A percentile compares a stretch with the other conserved stretches of the same genome.
phyloP scores from a whole-genome alignment of 2,329 filamentous ascomycete genomes.

The Neurospora sp. region DNA sequence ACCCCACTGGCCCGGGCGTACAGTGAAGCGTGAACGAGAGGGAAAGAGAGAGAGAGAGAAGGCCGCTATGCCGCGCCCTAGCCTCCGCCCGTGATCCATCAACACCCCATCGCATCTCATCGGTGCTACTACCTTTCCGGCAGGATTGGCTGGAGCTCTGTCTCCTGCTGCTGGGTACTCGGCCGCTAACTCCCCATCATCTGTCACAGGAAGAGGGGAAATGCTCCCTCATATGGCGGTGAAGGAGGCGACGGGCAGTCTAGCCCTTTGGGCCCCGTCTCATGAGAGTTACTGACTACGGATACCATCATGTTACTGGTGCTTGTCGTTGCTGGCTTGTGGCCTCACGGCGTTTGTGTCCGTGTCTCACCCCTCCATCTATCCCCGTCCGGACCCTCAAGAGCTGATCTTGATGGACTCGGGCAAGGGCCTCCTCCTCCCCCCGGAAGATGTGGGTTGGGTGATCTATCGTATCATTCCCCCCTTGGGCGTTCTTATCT shows the following conservation, averaged over 20 bases:
- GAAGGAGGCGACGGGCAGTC: constrained; percentile 2
- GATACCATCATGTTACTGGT: neutral
- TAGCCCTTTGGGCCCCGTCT: neutral
- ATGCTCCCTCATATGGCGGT: constrained; percentile 9
- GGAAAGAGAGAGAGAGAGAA: neutral
- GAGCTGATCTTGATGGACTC: neutral
- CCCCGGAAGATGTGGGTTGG: neutral
- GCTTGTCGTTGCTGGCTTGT: neutral
- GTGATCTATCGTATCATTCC: neutral
- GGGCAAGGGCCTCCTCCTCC: neutral
- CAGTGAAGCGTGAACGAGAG: neutral
- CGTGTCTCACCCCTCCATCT: neutral
- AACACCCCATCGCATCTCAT: neutral
- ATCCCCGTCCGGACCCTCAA: neutral
- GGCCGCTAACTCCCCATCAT: neutral
- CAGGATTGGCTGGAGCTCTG: neutral
- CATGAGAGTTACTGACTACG: neutral
- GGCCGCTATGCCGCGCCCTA: neutral
- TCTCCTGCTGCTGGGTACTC: neutral
- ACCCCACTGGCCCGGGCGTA: neutral
- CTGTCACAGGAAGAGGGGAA: neutral
- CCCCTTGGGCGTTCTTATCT: neutral
- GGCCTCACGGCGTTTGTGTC: neutral
- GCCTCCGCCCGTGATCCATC: neutral
- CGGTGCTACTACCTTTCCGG: neutral